A percentile compares a stretch with the other conserved stretches of the same genome.
Evolutionary conservation across 176 grass and related monocot genomes (phyloP).

Genomic region (bread wheat (Triticum aestivum)): DNA sequence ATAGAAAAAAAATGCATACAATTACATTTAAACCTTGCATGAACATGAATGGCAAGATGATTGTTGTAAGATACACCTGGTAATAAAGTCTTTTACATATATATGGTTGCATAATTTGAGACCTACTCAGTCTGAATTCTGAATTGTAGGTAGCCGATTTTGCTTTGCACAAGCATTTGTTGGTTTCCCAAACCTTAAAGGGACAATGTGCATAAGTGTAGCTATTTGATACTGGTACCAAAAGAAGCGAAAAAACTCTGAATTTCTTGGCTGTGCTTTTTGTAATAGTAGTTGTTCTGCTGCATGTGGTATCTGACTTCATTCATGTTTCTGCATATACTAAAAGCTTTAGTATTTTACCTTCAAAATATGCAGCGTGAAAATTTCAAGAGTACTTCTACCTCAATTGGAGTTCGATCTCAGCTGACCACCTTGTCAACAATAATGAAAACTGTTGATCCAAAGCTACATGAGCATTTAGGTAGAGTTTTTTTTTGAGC

Average conservation of each 20-base stretch:
- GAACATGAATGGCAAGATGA: constrained; percentile 7
- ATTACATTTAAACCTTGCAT: background rate
- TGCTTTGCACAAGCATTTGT: background rate
- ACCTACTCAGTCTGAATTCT: background rate
- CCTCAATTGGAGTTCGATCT: constrained; percentile 93
- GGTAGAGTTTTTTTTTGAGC: constrained; percentile 46
- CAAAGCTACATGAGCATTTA: constrained; percentile 93
- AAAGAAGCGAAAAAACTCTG: background rate
- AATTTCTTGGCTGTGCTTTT: background rate
- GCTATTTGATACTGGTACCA: constrained; percentile 3
- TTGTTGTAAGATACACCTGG: background rate
- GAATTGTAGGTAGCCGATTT: background rate
- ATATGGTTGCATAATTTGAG: background rate
- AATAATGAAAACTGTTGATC: constrained; percentile 84
- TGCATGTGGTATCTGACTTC: background rate
- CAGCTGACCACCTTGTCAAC: constrained; percentile 68
- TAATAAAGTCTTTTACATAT: background rate
- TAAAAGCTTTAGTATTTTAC: constrained; percentile 28
- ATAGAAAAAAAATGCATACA: background rate
- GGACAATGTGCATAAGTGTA: background rate
- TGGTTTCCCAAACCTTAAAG: background rate
- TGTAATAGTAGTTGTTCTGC: background rate
- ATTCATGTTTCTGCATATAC: constrained; percentile 22
- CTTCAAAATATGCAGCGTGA: constrained; percentile 63
- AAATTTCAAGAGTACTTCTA: constrained; percentile 84